Evolutionary conservation across 2,329 filamentous ascomycete genomes (phyloP), one percentile per base, ranked within the genome.

Genomic region (Tricladium varicosporioides): DNA sequence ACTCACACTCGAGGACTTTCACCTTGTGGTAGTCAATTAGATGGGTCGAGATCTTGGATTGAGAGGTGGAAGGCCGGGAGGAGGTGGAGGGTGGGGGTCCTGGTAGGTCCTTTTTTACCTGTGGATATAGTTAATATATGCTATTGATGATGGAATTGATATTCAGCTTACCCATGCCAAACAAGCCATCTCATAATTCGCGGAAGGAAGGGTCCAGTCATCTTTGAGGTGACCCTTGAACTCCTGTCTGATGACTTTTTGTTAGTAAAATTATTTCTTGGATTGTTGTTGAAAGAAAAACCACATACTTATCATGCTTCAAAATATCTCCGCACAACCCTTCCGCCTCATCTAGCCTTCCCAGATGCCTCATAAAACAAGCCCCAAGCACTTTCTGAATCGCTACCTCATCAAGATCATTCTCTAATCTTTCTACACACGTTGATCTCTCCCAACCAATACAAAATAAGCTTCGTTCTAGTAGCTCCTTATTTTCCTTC

Each of bases 181-280:
- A 7, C 89, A 91, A 0, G 86, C 92, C 76, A 94, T 84, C 73
- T 99, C 94, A 72, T 97, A 97, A 63, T 91, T 80, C 1, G 89
- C 91, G 0, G 86, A 84, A 0, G 93, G 90, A 5, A 82, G 76
- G 9, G 84, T 78, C 76, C 89, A 92, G 65, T 88, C 86, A 57
- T 92, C 88, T 56, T 80, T 84, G 1, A 81, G 77, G 0, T 76
- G 66, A 1, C 86, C 86, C 61, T 82, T 86, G 70, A 86, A 85
- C 11, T 72, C 67, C 1, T 72, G 63, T 48, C 83, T 85, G 50
- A 18, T 10, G 15, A n/a, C n/a, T 50, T 19, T 40, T 13, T 48
- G 33, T 11, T 2, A 15, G 59, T 42, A 55, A 53, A 53, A 65
- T 50, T 65, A 62, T 22, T 42, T 53, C 40, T 58, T 48, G 9